Base-by-base conservation (phyloP, 2,329 filamentous ascomycete species). In the Mycosphaerella sp. region DNA sequence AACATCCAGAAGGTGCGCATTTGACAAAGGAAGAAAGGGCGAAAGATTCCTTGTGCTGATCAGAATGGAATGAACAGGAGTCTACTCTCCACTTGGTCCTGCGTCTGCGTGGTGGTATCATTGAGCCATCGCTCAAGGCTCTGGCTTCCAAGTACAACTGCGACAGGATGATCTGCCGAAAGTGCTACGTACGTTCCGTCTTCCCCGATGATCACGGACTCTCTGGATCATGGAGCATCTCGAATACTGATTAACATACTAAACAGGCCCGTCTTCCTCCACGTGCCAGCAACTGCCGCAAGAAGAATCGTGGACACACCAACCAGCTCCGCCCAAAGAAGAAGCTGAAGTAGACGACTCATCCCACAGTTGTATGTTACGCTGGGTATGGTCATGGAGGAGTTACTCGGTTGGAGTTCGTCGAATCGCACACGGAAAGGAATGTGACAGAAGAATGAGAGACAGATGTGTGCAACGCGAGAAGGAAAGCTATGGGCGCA, bases 321-420 rank as follows among this genome's bases (percentile, higher is more conserved):
- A 97, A 97, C 89, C 93, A 98, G 86, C 89, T 98, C 76, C 89
- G 93, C 80, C 93, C 93, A 78, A 98, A 98, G 92, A 98, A 98
- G 91, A 98, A 98, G 92, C 85, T 95, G 76, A 95, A 96, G 81
- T 92, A 86, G 57, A 59, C 41, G 59, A 46, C 31, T 49, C 57
- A 57, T 57, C 38, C 26, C 34, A 14, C 29, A 51, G 12, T 14
- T 26, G 3, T 11, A 31, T 48, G 26, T 29, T 29, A 4, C 26
- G 26, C 26, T 29, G 26, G 26, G 26, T 6, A 29, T 46, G 38
- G 38, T 31, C 51, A 42, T 42, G 44, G 45, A 43, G 48, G 48
- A 51, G 48, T 51, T 51, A 12, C 34, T 51, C 44, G 48, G 48
- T 38, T 51, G 40, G 48, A 29, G 12, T 44, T 31, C 48, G 36